Evolutionary conservation across 1,284 basidiomycete species (phyloP).

Genomic region (Pascua sp.): DNA sequence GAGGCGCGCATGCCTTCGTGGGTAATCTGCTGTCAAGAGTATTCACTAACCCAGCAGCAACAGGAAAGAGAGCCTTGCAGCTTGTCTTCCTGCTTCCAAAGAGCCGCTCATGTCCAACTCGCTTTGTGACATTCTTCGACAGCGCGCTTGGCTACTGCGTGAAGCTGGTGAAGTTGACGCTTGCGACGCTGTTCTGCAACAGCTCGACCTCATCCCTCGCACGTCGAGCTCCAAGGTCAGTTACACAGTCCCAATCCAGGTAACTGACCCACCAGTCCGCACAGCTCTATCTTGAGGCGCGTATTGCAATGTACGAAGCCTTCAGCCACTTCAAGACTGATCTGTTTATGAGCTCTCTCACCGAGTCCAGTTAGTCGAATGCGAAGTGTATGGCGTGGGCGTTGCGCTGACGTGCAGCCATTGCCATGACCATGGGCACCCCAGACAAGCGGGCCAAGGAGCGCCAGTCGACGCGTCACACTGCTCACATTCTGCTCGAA

Average conservation of each 20-base stretch:
- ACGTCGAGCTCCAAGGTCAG: constrained; percentile 29
- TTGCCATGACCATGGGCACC: constrained; percentile 77
- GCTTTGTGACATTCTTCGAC: constrained; percentile 64
- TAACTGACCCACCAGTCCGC: constrained; percentile 57
- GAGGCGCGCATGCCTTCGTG: constrained; percentile 36
- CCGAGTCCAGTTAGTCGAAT: constrained; percentile 63
- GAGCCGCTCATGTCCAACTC: constrained; percentile 67
- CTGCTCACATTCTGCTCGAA: constrained; percentile 61
- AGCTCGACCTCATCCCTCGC: constrained; percentile 40
- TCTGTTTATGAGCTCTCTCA: constrained; percentile 78
- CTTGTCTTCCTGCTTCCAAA: constrained; percentile 51
- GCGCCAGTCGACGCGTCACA: constrained; percentile 54
- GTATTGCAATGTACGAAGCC: constrained; percentile 67
- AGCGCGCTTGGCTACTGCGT: constrained; percentile 72
- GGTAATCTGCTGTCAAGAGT: not conserved
- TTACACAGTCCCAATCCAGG: not conserved
- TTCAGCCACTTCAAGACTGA: constrained; percentile 73
- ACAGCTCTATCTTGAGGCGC: constrained; percentile 67
- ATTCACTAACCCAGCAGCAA: not conserved
- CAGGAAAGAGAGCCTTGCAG: constrained; percentile 32
- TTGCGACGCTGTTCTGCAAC: constrained; percentile 59
- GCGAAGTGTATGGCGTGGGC: not conserved
- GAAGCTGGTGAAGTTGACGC: constrained; percentile 56
- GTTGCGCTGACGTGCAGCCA: constrained; percentile 54
- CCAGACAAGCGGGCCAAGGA: constrained; percentile 53